These are phyloP conservation scores for Excoecaria cochinchinensis DNA, from an alignment of 345 rosid genomes.

Conservation along the genomic window DNA sequence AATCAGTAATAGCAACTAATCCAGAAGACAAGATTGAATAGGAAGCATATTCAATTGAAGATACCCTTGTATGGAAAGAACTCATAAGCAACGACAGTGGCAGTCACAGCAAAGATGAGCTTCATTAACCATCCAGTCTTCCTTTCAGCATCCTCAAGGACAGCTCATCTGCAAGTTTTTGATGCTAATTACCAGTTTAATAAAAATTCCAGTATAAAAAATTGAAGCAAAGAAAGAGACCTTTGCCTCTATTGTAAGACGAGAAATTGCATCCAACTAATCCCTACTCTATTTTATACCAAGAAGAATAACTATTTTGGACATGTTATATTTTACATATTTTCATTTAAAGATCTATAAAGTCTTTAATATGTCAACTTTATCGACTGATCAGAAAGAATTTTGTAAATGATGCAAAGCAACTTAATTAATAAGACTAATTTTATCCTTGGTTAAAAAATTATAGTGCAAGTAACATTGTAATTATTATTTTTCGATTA, in stretches of 20 bases:
- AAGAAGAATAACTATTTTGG: no score
- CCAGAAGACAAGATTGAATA: neutral
- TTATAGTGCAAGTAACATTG: no score
- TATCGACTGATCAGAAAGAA: no score
- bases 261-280: neutral
- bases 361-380: no score
- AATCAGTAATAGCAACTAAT: conserved; percentile 9
- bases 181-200: neutral
- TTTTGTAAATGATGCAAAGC: no score
- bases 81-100: conserved; percentile 62
- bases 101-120: conserved; percentile 75
- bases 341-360: no score
- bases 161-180: conserved; percentile 49
- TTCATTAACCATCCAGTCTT: conserved; percentile 85
- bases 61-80: conserved; percentile 85
- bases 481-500: no score
- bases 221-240: neutral
- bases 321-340: no score
- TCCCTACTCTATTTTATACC: no score
- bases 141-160: conserved; percentile 76
- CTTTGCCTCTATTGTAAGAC: conserved; percentile 3
- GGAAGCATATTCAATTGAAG: neutral
- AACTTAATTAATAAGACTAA: no score
- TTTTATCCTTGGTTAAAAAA: no score
- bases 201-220: neutral